A percentile compares a stretch with the other conserved stretches of the same genome.
phyloP scores from a whole-genome alignment of 768 basidiomycete genomes.

The Suillus ampliporus region DNA sequence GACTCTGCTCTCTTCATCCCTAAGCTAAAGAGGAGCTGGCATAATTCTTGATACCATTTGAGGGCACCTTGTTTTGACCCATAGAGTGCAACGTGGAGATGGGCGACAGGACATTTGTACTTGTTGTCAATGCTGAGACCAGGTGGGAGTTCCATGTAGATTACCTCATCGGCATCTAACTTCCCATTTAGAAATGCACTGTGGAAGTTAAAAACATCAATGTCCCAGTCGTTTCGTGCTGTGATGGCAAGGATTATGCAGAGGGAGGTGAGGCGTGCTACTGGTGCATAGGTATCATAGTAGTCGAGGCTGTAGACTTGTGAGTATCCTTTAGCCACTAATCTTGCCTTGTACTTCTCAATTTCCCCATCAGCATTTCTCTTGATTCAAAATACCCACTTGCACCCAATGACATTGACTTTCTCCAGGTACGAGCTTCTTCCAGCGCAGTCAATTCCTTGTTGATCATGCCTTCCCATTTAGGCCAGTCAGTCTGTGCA shows the following conservation, averaged over 20 bases:
- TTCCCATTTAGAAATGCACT: too few species aligned
- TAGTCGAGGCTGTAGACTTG: too few species aligned
- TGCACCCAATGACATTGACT: conserved; percentile 34
- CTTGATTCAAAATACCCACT: conserved; percentile 47
- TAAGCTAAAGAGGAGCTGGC: background rate
- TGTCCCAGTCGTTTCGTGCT: too few species aligned
- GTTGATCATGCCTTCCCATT: conserved; percentile 27
- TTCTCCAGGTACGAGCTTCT: conserved; percentile 30
- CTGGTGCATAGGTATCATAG: too few species aligned
- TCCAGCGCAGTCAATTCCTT: conserved; percentile 25
- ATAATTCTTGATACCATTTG: conserved; percentile 13
- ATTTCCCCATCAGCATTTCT: too few species aligned
- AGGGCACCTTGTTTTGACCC: conserved; percentile 5
- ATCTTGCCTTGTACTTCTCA: too few species aligned
- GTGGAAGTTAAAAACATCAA: too few species aligned
- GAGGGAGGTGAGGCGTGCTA: too few species aligned
- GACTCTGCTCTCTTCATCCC: background rate
- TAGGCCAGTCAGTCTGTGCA: conserved; percentile 25
- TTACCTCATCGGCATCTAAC: background rate
- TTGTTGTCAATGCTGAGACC: background rate
- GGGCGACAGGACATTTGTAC: background rate
- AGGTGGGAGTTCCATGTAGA: conserved; percentile 17
- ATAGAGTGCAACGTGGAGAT: conserved; percentile 1
- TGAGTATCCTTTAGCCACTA: too few species aligned
- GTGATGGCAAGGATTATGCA: too few species aligned